Conservation (phyloP, 1,284 basidiomycete genomes). For the Lentinus polychrous region DNA sequence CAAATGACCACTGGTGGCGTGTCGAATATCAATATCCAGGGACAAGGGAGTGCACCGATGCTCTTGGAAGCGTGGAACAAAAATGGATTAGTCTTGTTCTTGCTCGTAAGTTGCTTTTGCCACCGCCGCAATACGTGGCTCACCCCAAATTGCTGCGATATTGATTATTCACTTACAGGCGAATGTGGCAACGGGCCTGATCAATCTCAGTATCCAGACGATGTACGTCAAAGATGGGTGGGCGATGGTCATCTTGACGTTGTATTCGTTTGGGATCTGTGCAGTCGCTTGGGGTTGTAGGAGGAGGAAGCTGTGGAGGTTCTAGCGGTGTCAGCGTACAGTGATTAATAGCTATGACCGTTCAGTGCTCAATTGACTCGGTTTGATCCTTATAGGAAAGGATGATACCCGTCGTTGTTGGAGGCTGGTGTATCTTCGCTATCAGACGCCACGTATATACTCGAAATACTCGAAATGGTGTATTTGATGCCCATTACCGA, state of each 20-base stretch:
- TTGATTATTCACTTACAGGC: slow-evolving; percentile 41
- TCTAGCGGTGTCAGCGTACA: slow-evolving; percentile 12
- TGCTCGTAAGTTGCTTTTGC: slow-evolving; percentile 54
- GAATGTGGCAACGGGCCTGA: slow-evolving; percentile 80
- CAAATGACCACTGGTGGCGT: slow-evolving; percentile 8
- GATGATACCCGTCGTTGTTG: no score
- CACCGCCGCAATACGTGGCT: background rate
- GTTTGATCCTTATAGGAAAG: no score
- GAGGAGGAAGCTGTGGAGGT: slow-evolving; percentile 25
- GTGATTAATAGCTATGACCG: no score
- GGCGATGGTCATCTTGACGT: slow-evolving; percentile 60
- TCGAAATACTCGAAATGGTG: no score
- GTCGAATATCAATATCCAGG: slow-evolving; percentile 2
- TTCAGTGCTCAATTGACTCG: no score
- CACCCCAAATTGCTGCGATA: background rate
- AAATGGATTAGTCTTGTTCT: slow-evolving; percentile 77
- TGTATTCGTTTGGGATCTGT: slow-evolving; percentile 59
- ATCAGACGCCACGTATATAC: no score
- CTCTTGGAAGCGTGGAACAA: slow-evolving; percentile 79
- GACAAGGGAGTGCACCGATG: slow-evolving; percentile 36
- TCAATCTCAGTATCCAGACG: slow-evolving; percentile 79
- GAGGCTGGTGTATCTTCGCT: no score
- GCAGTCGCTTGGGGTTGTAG: slow-evolving; percentile 52
- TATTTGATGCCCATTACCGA: no score
- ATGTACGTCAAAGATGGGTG: slow-evolving; percentile 64